A percentile compares a stretch with the other conserved stretches of the same genome.
Conservation (phyloP, 345 rosid genomes). For the Sonneratia caseolaris region DNA sequence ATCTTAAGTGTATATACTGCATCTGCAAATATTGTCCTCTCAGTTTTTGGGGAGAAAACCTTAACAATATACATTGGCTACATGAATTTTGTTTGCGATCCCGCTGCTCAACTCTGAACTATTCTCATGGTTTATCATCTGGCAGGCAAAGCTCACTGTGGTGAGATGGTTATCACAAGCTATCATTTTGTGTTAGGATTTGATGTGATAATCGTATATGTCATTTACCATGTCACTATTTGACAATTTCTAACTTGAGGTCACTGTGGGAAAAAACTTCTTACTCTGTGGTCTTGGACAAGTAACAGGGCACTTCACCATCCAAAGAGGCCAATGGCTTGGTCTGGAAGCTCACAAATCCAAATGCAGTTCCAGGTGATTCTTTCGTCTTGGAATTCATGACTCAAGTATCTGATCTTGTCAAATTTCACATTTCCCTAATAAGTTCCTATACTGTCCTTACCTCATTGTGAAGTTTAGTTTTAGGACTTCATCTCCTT, state of each 20-base stretch:
- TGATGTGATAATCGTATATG: neutral
- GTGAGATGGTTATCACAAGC: slow-evolving; percentile 22
- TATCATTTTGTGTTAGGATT: neutral
- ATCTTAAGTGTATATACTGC: too few relatives aligned
- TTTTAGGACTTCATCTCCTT: neutral
- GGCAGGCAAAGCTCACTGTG: slow-evolving; percentile 50
- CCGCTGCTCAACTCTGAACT: too few relatives aligned
- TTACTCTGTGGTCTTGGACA: slow-evolving; percentile 28
- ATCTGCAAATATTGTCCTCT: too few relatives aligned
- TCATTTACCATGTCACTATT: neutral
- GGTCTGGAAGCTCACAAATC: slow-evolving; percentile 10
- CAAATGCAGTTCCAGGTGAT: slow-evolving; percentile 34
- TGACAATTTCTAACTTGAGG: slow-evolving; percentile 24
- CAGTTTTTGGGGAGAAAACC: too few relatives aligned
- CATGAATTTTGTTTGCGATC: neutral
- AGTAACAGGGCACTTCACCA: slow-evolving; percentile 15
- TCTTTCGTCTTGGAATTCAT: slow-evolving; percentile 56
- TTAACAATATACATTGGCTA: too few relatives aligned
- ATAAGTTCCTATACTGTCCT: neutral
- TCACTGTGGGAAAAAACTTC: slow-evolving; percentile 31
- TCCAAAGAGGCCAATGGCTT: slow-evolving; percentile 29
- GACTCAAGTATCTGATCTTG: slow-evolving; percentile 72
- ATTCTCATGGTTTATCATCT: neutral
- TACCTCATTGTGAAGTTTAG: neutral
- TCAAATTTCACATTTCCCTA: slow-evolving; percentile 10